Conservation (phyloP, 352 stramenopile species). For the Phytophthora pistaciae region DNA sequence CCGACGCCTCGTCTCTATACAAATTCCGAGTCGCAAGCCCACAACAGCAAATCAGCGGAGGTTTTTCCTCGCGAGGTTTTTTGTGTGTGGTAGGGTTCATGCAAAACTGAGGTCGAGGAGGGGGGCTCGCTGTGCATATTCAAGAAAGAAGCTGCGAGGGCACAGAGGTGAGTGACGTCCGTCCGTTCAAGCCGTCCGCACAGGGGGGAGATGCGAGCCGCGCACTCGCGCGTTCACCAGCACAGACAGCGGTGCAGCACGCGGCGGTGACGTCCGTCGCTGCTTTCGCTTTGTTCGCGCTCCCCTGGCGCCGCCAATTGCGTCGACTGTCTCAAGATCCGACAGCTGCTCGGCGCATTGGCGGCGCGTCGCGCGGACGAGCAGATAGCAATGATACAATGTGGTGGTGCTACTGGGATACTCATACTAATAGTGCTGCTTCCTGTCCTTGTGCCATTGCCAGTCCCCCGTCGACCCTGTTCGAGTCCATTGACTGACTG, state of each 20-base stretch:
- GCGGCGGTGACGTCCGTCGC: neutral
- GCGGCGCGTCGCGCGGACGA: neutral
- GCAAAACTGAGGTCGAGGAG: neutral
- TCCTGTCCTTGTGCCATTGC: neutral
- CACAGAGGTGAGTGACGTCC: conserved; percentile 30
- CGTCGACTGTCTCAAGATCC: conserved; percentile 5
- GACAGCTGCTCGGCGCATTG: conserved; percentile 2
- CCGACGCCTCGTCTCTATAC: conserved; percentile 10
- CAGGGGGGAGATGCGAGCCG: neutral
- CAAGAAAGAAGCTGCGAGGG: conserved; percentile 33
- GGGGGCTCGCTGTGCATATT: conserved; percentile 39
- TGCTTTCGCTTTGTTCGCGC: neutral
- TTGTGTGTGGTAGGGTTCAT: conserved; percentile 34
- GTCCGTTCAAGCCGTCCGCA: neutral
- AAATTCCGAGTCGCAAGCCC: conserved; percentile 12
- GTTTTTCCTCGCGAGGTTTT: conserved; percentile 32
- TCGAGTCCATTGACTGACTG: neutral
- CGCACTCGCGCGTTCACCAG: neutral
- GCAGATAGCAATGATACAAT: neutral
- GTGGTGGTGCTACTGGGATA: neutral
- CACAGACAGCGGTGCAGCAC: neutral
- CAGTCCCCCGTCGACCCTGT: conserved; percentile 13
- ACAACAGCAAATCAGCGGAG: conserved; percentile 32
- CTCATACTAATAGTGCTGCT: neutral
- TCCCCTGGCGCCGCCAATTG: neutral